Evolutionary conservation across 2,329 filamentous ascomycete species (phyloP).

Genomic region (Sporothrix variecibatus): DNA sequence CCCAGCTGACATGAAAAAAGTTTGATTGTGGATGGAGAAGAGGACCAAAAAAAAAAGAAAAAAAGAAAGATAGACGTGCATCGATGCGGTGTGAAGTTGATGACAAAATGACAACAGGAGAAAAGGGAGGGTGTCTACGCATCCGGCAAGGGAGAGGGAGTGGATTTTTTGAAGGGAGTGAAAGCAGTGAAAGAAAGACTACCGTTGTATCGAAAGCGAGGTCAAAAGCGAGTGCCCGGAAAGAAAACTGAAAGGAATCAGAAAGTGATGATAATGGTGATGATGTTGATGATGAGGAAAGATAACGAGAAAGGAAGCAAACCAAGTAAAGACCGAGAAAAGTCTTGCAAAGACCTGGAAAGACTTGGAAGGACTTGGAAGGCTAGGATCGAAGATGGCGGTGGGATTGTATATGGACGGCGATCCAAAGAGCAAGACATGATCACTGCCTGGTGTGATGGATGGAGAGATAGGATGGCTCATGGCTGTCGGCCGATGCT

Average conservation of each 20-base stretch:
- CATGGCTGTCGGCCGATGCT: neutral
- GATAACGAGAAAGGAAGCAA: neutral
- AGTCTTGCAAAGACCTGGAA: neutral
- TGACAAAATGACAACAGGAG: neutral
- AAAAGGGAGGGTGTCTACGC: neutral
- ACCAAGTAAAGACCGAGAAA: neutral
- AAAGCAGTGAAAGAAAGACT: neutral
- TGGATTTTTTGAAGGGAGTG: neutral
- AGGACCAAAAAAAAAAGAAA: neutral
- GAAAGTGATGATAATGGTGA: too few relatives aligned
- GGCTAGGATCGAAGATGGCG: too few relatives aligned
- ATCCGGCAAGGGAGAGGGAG: neutral
- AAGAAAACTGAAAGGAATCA: neutral
- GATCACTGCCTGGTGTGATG: neutral
- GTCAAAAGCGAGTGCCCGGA: neutral
- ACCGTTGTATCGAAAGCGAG: too few relatives aligned
- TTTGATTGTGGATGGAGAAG: neutral
- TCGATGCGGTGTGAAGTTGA: conserved; percentile 5
- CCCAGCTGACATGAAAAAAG: conserved; percentile 20
- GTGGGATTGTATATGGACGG: too few relatives aligned
- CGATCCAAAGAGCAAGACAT: neutral
- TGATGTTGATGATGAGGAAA: neutral
- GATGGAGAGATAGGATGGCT: neutral
- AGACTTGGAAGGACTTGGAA: too few relatives aligned
- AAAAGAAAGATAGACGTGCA: conserved; percentile 5